Conservation (phyloP, 1,139 yeast genomes). For the Pneumocystis wakefieldiae region DNA sequence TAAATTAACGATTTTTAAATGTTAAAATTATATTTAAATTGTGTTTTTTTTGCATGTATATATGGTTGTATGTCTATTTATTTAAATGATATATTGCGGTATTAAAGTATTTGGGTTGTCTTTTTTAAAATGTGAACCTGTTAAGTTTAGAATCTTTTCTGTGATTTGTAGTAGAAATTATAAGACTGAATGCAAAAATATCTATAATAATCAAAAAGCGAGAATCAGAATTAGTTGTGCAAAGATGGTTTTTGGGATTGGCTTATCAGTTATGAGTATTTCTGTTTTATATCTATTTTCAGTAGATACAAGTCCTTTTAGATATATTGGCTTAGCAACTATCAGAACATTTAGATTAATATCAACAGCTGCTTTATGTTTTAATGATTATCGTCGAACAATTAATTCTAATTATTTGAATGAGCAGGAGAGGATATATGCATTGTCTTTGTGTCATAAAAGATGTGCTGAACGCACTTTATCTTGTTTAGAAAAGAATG, state of each 20-base stretch:
- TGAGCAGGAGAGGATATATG: constrained; percentile 38
- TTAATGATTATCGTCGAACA: constrained; percentile 36
- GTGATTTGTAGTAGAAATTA: not conserved
- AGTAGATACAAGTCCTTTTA: not conserved
- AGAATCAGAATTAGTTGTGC: not conserved
- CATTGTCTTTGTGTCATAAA: constrained; percentile 48
- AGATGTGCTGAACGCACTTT: constrained; percentile 69
- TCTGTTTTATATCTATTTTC: not conserved
- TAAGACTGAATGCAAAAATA: not conserved
- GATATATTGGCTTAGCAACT: not conserved
- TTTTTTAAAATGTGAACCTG: not conserved
- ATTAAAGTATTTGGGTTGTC: not conserved
- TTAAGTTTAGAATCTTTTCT: not conserved
- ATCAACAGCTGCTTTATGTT: not conserved
- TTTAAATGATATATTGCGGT: not conserved
- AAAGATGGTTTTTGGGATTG: not conserved
- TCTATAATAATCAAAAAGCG: not conserved
- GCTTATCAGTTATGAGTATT: not conserved
- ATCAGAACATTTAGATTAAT: not conserved
- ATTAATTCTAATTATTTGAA: constrained; percentile 34
- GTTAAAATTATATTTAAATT: not conserved
- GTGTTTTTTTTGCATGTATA: not conserved
- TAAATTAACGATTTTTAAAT: not conserved
- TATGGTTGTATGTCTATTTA: not conserved
- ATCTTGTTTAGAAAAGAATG: constrained; percentile 65